phyloP scores from a whole-genome alignment of 257 asterid species.

The Nicotiana attenuata region DNA sequence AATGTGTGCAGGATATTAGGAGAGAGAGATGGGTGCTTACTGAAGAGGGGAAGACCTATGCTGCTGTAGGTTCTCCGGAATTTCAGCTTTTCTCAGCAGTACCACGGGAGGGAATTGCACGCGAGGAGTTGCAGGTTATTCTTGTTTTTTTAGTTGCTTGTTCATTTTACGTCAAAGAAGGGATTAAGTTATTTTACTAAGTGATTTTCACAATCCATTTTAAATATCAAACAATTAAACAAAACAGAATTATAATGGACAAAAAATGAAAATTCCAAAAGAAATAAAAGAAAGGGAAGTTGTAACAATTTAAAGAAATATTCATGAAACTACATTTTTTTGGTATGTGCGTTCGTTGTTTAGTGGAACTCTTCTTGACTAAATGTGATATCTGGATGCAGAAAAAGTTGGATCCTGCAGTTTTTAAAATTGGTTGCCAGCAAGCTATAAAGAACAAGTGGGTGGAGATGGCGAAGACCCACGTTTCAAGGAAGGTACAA shows the following conservation, averaged over 20 bases:
- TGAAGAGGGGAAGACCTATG: slow-evolving; percentile 66
- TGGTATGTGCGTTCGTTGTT: neutral
- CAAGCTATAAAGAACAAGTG: slow-evolving; percentile 94
- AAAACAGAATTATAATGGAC: neutral
- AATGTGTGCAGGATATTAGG: slow-evolving; percentile 67
- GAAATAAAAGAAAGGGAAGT: neutral
- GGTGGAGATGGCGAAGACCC: slow-evolving; percentile 77
- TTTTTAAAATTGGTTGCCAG: slow-evolving; percentile 69
- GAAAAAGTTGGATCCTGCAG: slow-evolving; percentile 58
- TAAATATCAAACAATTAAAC: neutral
- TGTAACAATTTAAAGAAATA: neutral
- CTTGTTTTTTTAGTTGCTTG: neutral
- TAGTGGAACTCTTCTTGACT: neutral
- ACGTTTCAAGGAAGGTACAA: slow-evolving; percentile 66
- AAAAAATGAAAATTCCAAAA: neutral
- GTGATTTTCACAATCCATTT: too few species aligned
- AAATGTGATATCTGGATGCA: slow-evolving; percentile 26
- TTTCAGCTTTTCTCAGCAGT: slow-evolving; percentile 64
- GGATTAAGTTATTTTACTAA: too few species aligned
- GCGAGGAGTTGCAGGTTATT: slow-evolving; percentile 73
- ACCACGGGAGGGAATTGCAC: slow-evolving; percentile 68
- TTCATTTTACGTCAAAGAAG: neutral
- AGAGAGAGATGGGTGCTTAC: slow-evolving; percentile 81
- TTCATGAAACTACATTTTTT: neutral
- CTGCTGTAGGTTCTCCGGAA: slow-evolving; percentile 82